phyloP scores from a whole-genome alignment of 129 eudicot genomes.

The Flaveria ramosissima region DNA sequence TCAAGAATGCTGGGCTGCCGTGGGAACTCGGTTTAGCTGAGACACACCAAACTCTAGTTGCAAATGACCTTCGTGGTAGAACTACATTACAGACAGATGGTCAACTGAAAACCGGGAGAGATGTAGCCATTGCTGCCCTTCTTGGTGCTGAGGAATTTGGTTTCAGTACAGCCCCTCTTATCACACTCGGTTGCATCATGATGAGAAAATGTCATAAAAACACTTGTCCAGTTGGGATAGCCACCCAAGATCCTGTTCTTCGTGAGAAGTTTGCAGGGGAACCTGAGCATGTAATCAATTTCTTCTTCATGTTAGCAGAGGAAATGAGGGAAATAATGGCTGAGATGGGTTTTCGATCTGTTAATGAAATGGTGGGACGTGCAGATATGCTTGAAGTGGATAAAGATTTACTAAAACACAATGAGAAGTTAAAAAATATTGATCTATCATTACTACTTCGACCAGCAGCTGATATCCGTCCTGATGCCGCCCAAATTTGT shows the following conservation, averaged over 20 bases:
- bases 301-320: slow-evolving; percentile 98
- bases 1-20: slow-evolving; percentile 96
- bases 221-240: slow-evolving; percentile 98
- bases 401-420: slow-evolving; percentile 56
- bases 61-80: slow-evolving; percentile 97
- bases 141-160: slow-evolving; percentile 99
- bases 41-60: slow-evolving; percentile 95
- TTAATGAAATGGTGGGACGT: slow-evolving; percentile 97
- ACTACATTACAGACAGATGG: slow-evolving; percentile 93
- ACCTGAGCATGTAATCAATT: slow-evolving; percentile 94
- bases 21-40: slow-evolving; percentile 99
- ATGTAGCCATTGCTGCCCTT: slow-evolving; percentile 96
- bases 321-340: slow-evolving; percentile 96
- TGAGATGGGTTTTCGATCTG: slow-evolving; percentile 66
- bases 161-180: slow-evolving; percentile 96
- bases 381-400: slow-evolving; percentile 95
- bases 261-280: slow-evolving; percentile 94
- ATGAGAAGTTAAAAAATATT: slow-evolving; percentile 76
- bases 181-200: slow-evolving; percentile 98
- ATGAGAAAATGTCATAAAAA: slow-evolving; percentile 97
- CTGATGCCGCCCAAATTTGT: slow-evolving; percentile 88
- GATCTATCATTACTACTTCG: slow-evolving; percentile 86
- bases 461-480: slow-evolving; percentile 90
- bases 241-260: slow-evolving; percentile 97
- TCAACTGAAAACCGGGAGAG: slow-evolving; percentile 95